Evolutionary conservation across 1,284 basidiomycete species (phyloP), one percentile per base, ranked within the genome.

Genomic region (Melanopsichium pennsylvanicum): DNA sequence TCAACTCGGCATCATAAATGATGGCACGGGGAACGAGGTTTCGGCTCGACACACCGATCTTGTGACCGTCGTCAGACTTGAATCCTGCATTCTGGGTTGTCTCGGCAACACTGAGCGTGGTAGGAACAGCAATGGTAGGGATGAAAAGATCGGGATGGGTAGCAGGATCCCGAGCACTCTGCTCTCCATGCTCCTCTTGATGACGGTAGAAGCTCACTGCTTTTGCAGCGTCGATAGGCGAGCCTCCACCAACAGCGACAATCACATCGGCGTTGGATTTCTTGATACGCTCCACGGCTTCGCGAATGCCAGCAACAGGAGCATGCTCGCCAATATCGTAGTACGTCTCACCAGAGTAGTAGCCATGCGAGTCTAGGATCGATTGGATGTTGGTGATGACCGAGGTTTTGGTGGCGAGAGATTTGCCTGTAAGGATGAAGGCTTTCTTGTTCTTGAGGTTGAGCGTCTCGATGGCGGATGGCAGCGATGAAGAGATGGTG

Each of bases 81-180:
- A 86, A 91, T 0, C 90, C 90, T 27, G 89, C 89, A 40, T 87
- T 87, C 42, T 86, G 82, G 85, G 58, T 74, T 37, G 64, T 58
- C 75, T 92, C 90, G 1, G 90, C 91, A 2, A 90, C 90, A 63
- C 88, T 90, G 26, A 92, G 82, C 6, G 90, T 91, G 2, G 90
- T 92, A 0, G 90, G 90, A 45, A 92, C 87, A 5, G 90, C 88
- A 52, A 92, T 75, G 35, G 76, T 78, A 0, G 80, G 79, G 2
- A 81, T 87, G 46, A 80, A 81, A 19, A 50, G 32, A 16, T 39
- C 34, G 1, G 50, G 34, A 26, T 52, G 34, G 2, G 52, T 67
- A 13, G 37, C 13, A 12, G 48, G 29, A 11, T 52, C 45, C n/a
- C 42, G 29, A 4, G 59, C 59, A 22, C 59, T 59, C 35, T 54